These are phyloP conservation scores for Aphanomyces astaci DNA, from an alignment of 352 stramenopile species.

Conservation along the genomic window DNA sequence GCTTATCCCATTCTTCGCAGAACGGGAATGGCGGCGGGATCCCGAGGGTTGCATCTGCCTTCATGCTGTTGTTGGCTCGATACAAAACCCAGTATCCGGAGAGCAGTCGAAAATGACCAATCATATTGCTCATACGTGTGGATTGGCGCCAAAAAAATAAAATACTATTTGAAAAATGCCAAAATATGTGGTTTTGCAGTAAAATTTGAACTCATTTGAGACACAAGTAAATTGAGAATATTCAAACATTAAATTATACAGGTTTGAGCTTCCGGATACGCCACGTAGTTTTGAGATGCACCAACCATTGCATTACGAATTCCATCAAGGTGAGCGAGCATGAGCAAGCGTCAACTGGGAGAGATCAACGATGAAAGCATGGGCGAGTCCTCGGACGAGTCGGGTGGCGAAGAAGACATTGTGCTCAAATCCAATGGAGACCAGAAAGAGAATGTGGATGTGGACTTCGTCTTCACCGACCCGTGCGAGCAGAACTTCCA, in stretches of 20 bases:
- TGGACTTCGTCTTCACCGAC: constrained; percentile 82
- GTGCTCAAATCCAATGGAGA: constrained; percentile 17
- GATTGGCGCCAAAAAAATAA: neutral
- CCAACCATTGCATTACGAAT: constrained; percentile 20
- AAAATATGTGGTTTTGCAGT: constrained; percentile 13
- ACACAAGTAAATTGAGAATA: constrained; percentile 5
- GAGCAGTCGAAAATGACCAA: neutral
- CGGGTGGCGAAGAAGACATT: neutral
- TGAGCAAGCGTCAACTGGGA: constrained; percentile 42
- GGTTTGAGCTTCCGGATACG: neutral
- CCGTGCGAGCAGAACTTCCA: constrained; percentile 74
- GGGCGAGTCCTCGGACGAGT: constrained; percentile 28
- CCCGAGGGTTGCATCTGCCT: too few relatives aligned
- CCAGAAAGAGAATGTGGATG: constrained; percentile 39
- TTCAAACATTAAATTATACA: constrained; percentile 3
- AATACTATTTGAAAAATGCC: neutral
- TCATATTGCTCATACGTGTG: neutral
- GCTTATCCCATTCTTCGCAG: constrained; percentile 48
- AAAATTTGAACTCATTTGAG: constrained; percentile 13
- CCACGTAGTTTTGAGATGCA: neutral
- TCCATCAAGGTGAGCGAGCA: constrained; percentile 27
- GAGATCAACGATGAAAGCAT: constrained; percentile 51
- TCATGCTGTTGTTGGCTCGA: neutral
- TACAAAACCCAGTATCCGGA: neutral
- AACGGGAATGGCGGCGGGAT: constrained; percentile 77